Evolutionary conservation across 225 moss, liverwort and hornwort genomes (phyloP).

Genomic region (Pseudisothecium myosuroides): DNA sequence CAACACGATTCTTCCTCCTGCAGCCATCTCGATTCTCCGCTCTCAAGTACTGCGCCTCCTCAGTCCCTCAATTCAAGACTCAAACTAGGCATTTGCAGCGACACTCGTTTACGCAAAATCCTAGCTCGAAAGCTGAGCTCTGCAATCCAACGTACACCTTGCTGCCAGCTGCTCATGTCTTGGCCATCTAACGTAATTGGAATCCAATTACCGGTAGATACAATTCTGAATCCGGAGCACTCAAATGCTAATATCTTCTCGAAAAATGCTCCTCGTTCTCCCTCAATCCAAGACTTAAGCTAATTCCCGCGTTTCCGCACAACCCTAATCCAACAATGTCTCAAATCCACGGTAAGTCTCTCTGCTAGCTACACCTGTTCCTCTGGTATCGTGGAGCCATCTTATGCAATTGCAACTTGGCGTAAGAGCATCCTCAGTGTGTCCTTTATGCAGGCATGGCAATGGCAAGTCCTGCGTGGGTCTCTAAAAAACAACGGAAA

Average conservation of each 20-base stretch:
- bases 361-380: neutral
- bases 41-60: neutral
- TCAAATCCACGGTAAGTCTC: neutral
- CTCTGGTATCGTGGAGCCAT: neutral
- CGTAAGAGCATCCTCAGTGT: neutral
- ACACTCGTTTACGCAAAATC: neutral
- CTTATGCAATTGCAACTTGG: neutral
- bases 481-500: neutral
- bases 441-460: neutral
- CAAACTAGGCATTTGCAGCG: neutral
- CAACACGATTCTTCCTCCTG: conserved; percentile 30
- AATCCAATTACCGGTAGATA: neutral
- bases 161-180: neutral
- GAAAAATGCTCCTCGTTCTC: neutral
- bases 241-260: neutral
- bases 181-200: too few species aligned
- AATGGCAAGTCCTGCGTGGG: neutral
- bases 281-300: neutral
- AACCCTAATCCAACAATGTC: neutral
- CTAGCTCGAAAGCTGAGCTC: neutral
- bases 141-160: neutral
- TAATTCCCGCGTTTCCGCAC: too few species aligned
- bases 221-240: neutral
- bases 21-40: neutral
- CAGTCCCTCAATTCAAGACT: neutral